A percentile compares a stretch with the other conserved stretches of the same genome.
Conservation (phyloP, 2,329 filamentous ascomycete genomes). For the Phialophora macrospora region DNA sequence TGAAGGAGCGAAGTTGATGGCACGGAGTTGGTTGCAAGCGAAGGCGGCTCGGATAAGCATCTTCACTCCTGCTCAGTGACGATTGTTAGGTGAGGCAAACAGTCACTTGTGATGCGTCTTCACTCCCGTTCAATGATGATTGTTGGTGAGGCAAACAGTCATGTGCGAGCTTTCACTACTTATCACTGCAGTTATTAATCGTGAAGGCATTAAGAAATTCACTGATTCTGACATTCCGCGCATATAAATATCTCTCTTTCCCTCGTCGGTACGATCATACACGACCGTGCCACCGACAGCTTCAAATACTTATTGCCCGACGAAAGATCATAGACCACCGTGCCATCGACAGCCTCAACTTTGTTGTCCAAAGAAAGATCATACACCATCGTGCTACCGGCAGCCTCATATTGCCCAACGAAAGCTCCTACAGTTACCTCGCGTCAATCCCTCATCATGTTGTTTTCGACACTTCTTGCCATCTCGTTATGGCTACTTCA, state of each 20-base stretch:
- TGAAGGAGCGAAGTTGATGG: background rate
- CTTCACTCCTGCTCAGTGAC: background rate
- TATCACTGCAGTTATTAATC: background rate
- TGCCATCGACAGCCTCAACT: background rate
- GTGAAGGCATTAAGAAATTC: background rate
- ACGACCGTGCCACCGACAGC: background rate
- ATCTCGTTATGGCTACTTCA: background rate
- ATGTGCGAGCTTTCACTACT: background rate
- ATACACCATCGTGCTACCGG: background rate
- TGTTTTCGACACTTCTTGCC: constrained; percentile 2
- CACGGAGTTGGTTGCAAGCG: background rate
- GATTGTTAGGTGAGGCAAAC: background rate
- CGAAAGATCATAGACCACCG: background rate
- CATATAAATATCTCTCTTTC: background rate
- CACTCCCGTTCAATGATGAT: background rate
- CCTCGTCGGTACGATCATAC: background rate
- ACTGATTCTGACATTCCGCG: background rate
- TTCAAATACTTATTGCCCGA: background rate
- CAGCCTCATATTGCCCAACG: background rate
- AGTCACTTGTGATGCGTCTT: background rate
- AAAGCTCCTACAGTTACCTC: background rate
- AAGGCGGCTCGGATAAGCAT: background rate
- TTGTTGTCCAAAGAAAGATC: too few relatives aligned
- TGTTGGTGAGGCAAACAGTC: background rate
- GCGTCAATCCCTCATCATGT: background rate